These are phyloP conservation scores for Pulveroboletus sp. DNA, from an alignment of 768 basidiomycete genomes.

Conservation along the genomic window DNA sequence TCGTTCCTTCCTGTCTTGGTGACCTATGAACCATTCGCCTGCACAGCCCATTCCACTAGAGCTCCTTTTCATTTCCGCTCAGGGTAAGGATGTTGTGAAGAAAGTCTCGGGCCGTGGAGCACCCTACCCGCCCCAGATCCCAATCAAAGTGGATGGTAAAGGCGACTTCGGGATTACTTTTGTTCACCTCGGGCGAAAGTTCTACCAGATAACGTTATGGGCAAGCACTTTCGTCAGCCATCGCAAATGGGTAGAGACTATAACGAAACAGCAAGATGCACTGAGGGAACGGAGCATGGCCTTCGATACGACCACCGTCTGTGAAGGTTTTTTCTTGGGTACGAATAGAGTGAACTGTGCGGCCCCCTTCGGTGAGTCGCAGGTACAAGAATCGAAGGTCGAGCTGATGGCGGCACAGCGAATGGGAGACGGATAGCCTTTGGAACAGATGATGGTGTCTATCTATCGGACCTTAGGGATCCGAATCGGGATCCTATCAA, in stretches of 20 bases:
- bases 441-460: conserved; percentile 97
- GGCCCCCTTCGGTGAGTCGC: conserved; percentile 72
- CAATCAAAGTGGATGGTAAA: conserved; percentile 60
- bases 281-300: conserved; percentile 81
- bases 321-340: conserved; percentile 84
- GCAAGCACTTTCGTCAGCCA: conserved; percentile 79
- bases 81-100: conserved; percentile 44
- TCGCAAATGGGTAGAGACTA: conserved; percentile 91
- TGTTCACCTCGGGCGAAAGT: conserved; percentile 88
- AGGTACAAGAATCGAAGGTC: background rate
- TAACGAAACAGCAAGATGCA: conserved; percentile 82
- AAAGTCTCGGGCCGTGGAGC: conserved; percentile 38
- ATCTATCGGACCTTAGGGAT: conserved; percentile 83
- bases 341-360: conserved; percentile 91
- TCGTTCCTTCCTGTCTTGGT: conserved; percentile 3
- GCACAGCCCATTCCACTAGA: conserved; percentile 92
- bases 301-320: conserved; percentile 82
- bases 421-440: conserved; percentile 84
- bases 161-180: conserved; percentile 91
- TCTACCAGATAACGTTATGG: conserved; percentile 90
- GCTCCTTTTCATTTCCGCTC: conserved; percentile 75
- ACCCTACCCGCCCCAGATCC: conserved; percentile 44
- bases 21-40: conserved; percentile 1
- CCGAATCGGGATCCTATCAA: conserved; percentile 78
- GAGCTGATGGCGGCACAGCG: conserved; percentile 41